Percentiles rank a stretch among this genome's conserved stretches.
These are phyloP conservation scores for Brassica balearica DNA, from an alignment of 441 rosid species.

Conservation along the genomic window DNA sequence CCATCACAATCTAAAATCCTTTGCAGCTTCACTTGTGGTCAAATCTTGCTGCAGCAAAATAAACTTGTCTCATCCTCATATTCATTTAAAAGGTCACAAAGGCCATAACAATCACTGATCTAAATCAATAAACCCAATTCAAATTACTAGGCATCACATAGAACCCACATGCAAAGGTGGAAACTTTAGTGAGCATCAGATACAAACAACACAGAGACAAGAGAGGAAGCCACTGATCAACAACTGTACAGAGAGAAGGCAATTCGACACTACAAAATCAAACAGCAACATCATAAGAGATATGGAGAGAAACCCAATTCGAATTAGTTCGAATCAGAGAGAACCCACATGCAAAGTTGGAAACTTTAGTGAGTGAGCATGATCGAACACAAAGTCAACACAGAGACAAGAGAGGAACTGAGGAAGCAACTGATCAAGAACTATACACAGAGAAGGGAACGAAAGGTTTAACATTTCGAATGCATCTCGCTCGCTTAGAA, in stretches of 20 bases:
- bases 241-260: neutral
- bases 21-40: slow-evolving; percentile 17
- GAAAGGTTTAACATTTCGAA: neutral
- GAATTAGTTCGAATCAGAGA: neutral
- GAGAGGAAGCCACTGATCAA: neutral
- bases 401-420: neutral
- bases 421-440: no score
- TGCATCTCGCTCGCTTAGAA: neutral
- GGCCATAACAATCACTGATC: neutral
- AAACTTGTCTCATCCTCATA: slow-evolving; percentile 15
- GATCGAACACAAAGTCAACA: neutral
- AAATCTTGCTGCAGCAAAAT: slow-evolving; percentile 43
- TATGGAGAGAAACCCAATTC: neutral
- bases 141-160: neutral
- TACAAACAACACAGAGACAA: neutral
- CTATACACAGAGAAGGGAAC: neutral
- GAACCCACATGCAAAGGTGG: neutral
- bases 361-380: neutral
- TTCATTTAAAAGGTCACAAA: neutral
- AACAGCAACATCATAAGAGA: neutral
- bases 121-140: slow-evolving; percentile 1
- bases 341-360: slow-evolving; percentile 1
- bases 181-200: neutral
- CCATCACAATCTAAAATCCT: slow-evolving; percentile 60
- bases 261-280: neutral